phyloP scores from a whole-genome alignment of 1,139 yeast species.

The Kurtzmaniella natalensis region DNA sequence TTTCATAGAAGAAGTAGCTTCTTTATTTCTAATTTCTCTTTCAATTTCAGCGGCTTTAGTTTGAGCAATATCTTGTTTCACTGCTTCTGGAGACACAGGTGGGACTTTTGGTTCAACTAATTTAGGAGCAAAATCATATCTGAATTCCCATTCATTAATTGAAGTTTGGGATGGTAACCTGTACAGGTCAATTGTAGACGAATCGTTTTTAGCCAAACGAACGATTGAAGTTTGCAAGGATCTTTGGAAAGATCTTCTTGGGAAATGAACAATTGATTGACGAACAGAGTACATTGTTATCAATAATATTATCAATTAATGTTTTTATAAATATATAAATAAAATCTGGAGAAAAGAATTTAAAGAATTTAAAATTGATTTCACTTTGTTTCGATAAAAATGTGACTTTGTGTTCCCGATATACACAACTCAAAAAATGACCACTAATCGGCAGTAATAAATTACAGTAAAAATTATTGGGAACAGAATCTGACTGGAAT shows the following conservation, averaged over 20 bases:
- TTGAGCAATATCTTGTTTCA: slow-evolving; percentile 44
- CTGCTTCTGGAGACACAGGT: slow-evolving; percentile 48
- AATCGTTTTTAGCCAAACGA: slow-evolving; percentile 37
- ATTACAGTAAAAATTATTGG: no score
- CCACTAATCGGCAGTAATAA: no score
- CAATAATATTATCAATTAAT: no score
- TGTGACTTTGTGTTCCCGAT: no score
- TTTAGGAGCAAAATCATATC: slow-evolving; percentile 46
- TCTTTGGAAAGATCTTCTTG: slow-evolving; percentile 6
- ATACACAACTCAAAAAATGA: no score
- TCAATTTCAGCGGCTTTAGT: slow-evolving; percentile 40
- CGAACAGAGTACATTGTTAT: not conserved
- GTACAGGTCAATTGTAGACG: slow-evolving; percentile 42
- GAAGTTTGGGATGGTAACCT: slow-evolving; percentile 46
- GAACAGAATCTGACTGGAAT: no score
- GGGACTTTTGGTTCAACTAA: slow-evolving; percentile 47
- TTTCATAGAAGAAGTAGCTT: slow-evolving; percentile 34
- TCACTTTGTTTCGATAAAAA: no score
- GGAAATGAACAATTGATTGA: not conserved
- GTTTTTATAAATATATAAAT: no score
- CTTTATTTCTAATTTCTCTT: slow-evolving; percentile 35
- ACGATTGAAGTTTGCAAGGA: slow-evolving; percentile 11
- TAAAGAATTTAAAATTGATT: not conserved
- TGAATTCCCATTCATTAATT: slow-evolving; percentile 48
- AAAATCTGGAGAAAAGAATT: no score